Evolutionary conservation across 495 filamentous ascomycete species (phyloP).

Genomic region (Cudoniella acicularis): DNA sequence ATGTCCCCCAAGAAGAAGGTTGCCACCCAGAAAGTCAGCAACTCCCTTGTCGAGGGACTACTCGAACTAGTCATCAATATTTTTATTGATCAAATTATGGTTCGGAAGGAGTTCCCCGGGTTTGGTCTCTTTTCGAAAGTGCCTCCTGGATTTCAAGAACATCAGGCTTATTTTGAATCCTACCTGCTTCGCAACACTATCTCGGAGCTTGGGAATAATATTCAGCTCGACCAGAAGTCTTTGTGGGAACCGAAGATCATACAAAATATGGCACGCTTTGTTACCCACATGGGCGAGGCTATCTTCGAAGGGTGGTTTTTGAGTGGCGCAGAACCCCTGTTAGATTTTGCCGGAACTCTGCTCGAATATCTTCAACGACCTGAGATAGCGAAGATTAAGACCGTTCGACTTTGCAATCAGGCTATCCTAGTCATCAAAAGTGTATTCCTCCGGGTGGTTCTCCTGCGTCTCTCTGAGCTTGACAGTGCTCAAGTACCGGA

Average conservation of each 20-base stretch:
- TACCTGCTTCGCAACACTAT: slow-evolving; percentile 77
- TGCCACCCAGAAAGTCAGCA: slow-evolving; percentile 50
- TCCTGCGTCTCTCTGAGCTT: slow-evolving; percentile 80
- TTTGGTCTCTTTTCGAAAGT: slow-evolving; percentile 86
- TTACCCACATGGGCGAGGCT: slow-evolving; percentile 76
- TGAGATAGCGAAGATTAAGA: slow-evolving; percentile 75
- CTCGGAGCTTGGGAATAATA: slow-evolving; percentile 60
- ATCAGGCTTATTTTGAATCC: slow-evolving; percentile 92
- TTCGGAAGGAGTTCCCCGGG: slow-evolving; percentile 84
- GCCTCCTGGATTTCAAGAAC: slow-evolving; percentile 86
- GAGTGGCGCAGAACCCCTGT: slow-evolving; percentile 70
- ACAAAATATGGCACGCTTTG: slow-evolving; percentile 78
- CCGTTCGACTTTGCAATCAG: slow-evolving; percentile 81
- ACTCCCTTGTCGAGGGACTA: slow-evolving; percentile 69
- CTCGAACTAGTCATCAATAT: slow-evolving; percentile 71
- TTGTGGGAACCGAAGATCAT: slow-evolving; percentile 81
- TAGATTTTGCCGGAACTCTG: slow-evolving; percentile 84
- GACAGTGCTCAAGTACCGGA: slow-evolving; percentile 58
- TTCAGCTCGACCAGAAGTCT: slow-evolving; percentile 65
- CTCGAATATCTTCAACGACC: slow-evolving; percentile 87
- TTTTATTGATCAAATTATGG: slow-evolving; percentile 77
- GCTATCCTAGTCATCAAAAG: slow-evolving; percentile 68
- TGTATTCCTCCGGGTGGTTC: slow-evolving; percentile 69
- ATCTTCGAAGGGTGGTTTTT: slow-evolving; percentile 96
- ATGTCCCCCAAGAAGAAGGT: slow-evolving; percentile 53